Conservation (phyloP, 2,329 filamentous ascomycete genomes). For the Seiridium cupressi region DNA sequence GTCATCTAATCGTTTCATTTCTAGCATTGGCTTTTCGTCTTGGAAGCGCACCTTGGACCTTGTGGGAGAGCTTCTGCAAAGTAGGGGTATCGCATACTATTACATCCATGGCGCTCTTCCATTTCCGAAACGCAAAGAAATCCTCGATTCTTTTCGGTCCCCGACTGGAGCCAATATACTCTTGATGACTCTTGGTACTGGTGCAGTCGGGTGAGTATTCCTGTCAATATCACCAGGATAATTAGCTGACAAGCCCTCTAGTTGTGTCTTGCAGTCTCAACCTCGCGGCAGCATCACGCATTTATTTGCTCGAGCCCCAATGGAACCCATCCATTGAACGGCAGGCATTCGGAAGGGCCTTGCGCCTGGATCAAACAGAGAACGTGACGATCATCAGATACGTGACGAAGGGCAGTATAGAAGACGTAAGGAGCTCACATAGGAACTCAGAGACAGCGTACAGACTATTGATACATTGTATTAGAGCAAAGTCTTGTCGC, state of each 20-base stretch:
- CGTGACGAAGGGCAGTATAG: neutral
- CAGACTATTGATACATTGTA: no score
- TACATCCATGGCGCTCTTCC: neutral
- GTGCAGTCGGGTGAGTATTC: neutral
- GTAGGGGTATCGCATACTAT: neutral
- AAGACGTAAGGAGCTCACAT: neutral
- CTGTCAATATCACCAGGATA: neutral
- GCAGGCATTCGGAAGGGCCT: neutral
- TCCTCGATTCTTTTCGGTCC: neutral
- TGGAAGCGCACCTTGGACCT: no score
- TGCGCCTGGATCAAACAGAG: neutral
- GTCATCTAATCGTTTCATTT: no score
- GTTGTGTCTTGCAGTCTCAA: neutral
- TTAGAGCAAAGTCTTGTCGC: no score
- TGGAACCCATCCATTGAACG: neutral
- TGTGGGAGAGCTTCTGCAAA: no score
- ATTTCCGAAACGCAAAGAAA: neutral
- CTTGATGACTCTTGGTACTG: neutral
- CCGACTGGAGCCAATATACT: neutral
- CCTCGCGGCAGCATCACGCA: neutral
- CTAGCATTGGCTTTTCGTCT: no score
- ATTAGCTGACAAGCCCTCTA: neutral
- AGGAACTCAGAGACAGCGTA: no score
- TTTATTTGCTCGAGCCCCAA: neutral
- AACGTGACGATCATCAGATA: neutral